Evolutionary conservation across 1,139 yeast species (phyloP).

Genomic region (Pichia sp.): DNA sequence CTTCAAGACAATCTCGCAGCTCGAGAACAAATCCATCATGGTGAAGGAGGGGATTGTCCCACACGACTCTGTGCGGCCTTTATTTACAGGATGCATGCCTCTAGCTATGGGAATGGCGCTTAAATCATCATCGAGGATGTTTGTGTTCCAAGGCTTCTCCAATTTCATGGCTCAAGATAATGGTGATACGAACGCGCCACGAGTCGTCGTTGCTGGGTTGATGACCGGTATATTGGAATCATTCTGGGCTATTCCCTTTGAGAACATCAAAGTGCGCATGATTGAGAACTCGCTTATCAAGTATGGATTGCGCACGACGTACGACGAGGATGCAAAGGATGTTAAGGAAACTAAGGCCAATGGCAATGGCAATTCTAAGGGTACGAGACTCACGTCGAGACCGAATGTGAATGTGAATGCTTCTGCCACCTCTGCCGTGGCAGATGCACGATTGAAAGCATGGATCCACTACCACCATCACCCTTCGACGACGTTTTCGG

Average conservation of each 20-base stretch:
- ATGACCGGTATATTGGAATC: conserved; percentile 82
- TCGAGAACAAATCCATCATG: conserved; percentile 44
- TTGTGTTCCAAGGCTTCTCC: conserved; percentile 70
- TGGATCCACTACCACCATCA: conserved; percentile 37
- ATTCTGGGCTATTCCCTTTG: conserved; percentile 83
- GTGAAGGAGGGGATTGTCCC: conserved; percentile 31
- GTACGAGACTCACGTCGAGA: conserved; percentile 7
- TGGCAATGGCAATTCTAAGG: conserved; percentile 12
- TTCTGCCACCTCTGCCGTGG: too few species aligned
- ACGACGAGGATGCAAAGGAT: conserved; percentile 8
- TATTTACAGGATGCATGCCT: conserved; percentile 72
- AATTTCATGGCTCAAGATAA: conserved; percentile 62
- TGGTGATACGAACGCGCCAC: conserved; percentile 58
- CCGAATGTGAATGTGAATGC: conserved; percentile 1
- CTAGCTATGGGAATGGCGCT: conserved; percentile 67
- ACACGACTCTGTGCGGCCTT: conserved; percentile 33
- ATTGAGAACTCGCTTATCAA: conserved; percentile 50
- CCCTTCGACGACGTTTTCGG: conserved; percentile 49
- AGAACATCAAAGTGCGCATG: conserved; percentile 78
- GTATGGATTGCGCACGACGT: conserved; percentile 20
- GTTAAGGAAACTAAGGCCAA: not conserved
- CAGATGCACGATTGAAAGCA: conserved; percentile 18
- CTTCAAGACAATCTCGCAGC: conserved; percentile 47
- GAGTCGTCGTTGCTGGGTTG: conserved; percentile 76
- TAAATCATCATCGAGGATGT: conserved; percentile 67